A percentile compares a stretch with the other conserved stretches of the same genome.
phyloP scores from a whole-genome alignment of 805 yeast species.

The Blastobotrys mokoenaii region DNA sequence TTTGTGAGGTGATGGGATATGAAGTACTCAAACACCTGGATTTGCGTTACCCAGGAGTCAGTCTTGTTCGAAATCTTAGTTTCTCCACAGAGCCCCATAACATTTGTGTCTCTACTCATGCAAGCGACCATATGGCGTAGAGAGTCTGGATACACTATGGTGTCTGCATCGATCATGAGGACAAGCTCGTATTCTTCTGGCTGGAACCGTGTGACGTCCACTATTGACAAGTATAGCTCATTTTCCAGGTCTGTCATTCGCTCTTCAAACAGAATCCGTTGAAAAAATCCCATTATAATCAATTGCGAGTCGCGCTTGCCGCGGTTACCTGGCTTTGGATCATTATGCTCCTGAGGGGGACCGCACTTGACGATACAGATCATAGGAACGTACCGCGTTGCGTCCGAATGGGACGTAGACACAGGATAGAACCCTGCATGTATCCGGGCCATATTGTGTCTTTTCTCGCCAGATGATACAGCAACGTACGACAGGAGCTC shows the following conservation, averaged over 20 bases:
- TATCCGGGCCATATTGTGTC: conserved; percentile 84
- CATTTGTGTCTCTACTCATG: conserved; percentile 73
- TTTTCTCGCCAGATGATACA: conserved; percentile 65
- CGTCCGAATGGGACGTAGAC: conserved; percentile 58
- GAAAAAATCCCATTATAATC: conserved; percentile 82
- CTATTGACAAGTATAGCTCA: conserved; percentile 63
- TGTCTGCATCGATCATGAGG: conserved; percentile 93
- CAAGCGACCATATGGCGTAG: conserved; percentile 82
- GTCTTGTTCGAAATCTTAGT: conserved; percentile 82
- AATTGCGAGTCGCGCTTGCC: conserved; percentile 96
- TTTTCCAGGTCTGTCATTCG: conserved; percentile 89
- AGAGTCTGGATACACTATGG: conserved; percentile 78
- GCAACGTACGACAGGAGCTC: conserved; percentile 71
- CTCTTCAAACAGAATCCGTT: conserved; percentile 80
- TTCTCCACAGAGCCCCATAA: conserved; percentile 95
- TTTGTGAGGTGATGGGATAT: conserved; percentile 92
- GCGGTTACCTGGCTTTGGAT: conserved; percentile 81
- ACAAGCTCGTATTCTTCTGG: conserved; percentile 73
- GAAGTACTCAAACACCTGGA: conserved; percentile 90
- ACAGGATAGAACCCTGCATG: conserved; percentile 73
- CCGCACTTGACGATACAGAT: conserved; percentile 80
- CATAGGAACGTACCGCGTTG: conserved; percentile 68
- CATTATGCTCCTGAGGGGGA: conserved; percentile 57
- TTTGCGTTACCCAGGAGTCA: conserved; percentile 83
- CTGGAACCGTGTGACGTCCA: conserved; percentile 61